Conservation (phyloP, 768 basidiomycete genomes). For the Guyanaporus albipodus region DNA sequence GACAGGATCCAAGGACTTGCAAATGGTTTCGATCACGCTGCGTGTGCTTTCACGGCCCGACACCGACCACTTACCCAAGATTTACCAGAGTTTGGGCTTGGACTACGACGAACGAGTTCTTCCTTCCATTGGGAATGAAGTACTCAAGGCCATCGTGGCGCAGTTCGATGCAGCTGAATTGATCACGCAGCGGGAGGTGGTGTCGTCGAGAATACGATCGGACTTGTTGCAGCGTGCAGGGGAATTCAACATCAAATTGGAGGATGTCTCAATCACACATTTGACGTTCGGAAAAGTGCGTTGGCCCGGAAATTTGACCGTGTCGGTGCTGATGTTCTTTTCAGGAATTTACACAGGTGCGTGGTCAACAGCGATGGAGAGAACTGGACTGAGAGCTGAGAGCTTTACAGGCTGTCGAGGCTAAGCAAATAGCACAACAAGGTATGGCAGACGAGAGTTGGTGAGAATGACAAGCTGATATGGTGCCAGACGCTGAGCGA, state of each 20-base stretch:
- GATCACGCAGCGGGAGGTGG: constrained; percentile 97
- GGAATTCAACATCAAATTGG: constrained; percentile 93
- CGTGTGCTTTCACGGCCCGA: constrained; percentile 95
- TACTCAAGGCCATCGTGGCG: constrained; percentile 95
- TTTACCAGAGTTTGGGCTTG: constrained; percentile 91
- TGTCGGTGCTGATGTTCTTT: constrained; percentile 7
- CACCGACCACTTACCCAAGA: constrained; percentile 78
- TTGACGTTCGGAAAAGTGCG: constrained; percentile 81
- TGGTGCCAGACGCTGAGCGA: constrained; percentile 81
- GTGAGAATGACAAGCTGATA: constrained; percentile 12
- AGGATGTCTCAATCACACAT: constrained; percentile 96
- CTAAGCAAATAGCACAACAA: constrained; percentile 99
- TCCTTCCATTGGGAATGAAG: constrained; percentile 97
- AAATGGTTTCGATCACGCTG: constrained; percentile 97
- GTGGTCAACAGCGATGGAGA: constrained; percentile 3
- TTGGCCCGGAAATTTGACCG: neutral
- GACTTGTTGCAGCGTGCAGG: constrained; percentile 91
- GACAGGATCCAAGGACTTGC: constrained; percentile 96
- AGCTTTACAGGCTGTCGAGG: constrained; percentile 79
- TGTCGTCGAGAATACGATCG: constrained; percentile 87
- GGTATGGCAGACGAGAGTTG: constrained; percentile 43
- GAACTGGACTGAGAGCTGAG: neutral
- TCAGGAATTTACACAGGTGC: constrained; percentile 80
- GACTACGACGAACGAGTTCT: constrained; percentile 98
- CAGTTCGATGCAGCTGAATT: constrained; percentile 97